These are phyloP conservation scores for Letharia columbiana DNA, from an alignment of 495 filamentous ascomycete species.

Conservation along the genomic window DNA sequence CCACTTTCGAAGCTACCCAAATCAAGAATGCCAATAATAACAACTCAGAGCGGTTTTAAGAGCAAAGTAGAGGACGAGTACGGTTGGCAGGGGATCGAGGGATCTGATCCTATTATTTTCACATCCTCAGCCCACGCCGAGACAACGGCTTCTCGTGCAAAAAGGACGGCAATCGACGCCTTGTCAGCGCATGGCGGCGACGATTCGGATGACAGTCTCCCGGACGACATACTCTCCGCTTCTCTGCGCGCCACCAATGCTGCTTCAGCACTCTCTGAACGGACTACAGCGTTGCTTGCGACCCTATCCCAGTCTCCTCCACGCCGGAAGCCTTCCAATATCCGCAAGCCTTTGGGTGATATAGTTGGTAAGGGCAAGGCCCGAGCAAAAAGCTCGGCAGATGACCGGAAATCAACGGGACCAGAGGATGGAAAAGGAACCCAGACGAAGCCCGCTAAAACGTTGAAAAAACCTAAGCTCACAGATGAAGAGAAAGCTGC, in stretches of 20 bases:
- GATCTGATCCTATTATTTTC: slow-evolving; percentile 47
- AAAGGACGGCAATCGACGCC: slow-evolving; percentile 10
- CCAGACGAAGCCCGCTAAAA: slow-evolving; percentile 10
- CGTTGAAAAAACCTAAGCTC: slow-evolving; percentile 31
- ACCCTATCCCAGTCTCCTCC: slow-evolving; percentile 23
- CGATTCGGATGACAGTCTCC: slow-evolving; percentile 32
- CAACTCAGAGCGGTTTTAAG: background rate
- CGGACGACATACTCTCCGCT: slow-evolving; percentile 21
- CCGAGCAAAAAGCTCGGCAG: background rate
- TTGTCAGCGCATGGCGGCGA: slow-evolving; percentile 30
- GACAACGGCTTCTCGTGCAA: slow-evolving; percentile 13
- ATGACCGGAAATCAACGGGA: background rate
- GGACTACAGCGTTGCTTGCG: slow-evolving; percentile 37
- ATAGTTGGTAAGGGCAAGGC: slow-evolving; percentile 12
- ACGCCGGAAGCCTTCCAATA: slow-evolving; percentile 10
- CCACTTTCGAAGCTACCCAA: slow-evolving; percentile 2
- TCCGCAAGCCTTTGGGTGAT: slow-evolving; percentile 6
- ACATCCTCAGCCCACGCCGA: slow-evolving; percentile 40
- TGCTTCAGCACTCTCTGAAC: slow-evolving; percentile 15
- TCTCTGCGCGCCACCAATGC: background rate
- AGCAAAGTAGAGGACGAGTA: background rate
- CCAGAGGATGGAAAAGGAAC: background rate
- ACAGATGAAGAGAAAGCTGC: slow-evolving; percentile 38
- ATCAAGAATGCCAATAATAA: background rate
- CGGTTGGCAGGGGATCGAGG: slow-evolving; percentile 21